Evolutionary conservation across 1,284 basidiomycete species (phyloP), one percentile per base, ranked within the genome.

Genomic region (Athelia psychrophila): DNA sequence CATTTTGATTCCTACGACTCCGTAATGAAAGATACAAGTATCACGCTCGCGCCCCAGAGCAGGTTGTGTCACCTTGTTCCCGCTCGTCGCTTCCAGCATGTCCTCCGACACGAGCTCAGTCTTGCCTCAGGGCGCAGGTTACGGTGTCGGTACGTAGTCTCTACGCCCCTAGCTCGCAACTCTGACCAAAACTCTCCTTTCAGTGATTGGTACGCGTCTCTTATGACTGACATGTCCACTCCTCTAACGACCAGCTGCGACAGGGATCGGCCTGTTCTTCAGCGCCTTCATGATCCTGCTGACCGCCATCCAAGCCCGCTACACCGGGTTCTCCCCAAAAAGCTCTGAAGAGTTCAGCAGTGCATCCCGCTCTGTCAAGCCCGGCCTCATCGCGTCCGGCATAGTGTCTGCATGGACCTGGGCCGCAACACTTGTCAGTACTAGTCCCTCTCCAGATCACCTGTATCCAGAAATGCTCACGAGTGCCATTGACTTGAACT

Each of bases 391-490:
- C 53, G 94, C 93, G 0, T 83, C 91, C 10, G 93, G 93, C 6
- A 94, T 96, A 56, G 91, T 95, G 18, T 86, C 84, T 19, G 86
- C 88, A 10, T 90, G 87, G 87, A 93, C 92, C 18, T 93, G 86
- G 86, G 87, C 86, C 2, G 88, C 87, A 15, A 88, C 85, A 1
- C 67, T 88, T 54, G 84, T 85, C 55, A 51, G 80, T 67, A 53
- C 23, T 52, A 22, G 6, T 48, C 1, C 44, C 5, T 20, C 49
- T 6, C 18, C 8, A 46, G 36, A 19, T 32, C 40, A n/a, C n/a
- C n/a, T n/a, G n/a, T n/a, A n/a, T n/a, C 0, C n/a, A 23, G 12
- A 22, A 42, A 30, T 52, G 18, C 55, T 48, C 25, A 46, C 53
- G 47, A 54, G 50, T 35, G n/a, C n/a, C 44, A 30, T 62, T 58